Evolutionary conservation across 2,329 filamentous ascomycete genomes (phyloP).

Genomic region (Pseudocercospora vitis): DNA sequence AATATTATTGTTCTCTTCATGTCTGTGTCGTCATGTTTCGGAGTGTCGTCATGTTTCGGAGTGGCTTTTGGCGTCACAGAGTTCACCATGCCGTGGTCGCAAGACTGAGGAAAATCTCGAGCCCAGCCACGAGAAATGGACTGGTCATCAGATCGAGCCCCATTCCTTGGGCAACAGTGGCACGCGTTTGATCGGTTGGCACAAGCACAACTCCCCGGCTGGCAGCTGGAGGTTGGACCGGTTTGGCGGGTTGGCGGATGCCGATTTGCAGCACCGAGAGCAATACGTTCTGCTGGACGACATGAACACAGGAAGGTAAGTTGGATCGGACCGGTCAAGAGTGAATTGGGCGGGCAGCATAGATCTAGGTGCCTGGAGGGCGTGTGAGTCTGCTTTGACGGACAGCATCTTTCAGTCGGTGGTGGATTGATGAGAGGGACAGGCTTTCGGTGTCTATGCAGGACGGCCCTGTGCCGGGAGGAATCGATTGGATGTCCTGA

Average conservation of each 20-base stretch:
- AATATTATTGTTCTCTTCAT: too few relatives aligned
- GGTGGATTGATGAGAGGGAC: neutral
- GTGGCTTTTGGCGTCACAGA: too few relatives aligned
- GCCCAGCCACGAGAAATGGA: neutral
- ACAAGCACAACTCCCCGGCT: neutral
- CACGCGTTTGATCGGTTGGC: neutral
- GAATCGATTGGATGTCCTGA: neutral
- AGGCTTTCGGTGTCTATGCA: neutral
- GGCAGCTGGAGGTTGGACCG: neutral
- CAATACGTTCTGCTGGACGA: neutral
- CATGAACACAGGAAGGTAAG: neutral
- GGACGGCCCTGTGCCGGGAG: neutral
- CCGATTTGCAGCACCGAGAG: neutral
- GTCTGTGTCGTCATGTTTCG: too few relatives aligned
- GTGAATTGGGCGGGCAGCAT: neutral
- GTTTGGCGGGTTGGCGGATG: slow-evolving; percentile 1
- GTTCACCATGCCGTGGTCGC: too few relatives aligned
- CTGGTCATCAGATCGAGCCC: slow-evolving; percentile 1
- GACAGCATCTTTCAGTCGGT: neutral
- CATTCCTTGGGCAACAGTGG: neutral
- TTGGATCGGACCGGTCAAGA: neutral
- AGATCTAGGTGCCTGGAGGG: neutral
- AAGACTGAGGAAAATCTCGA: too few relatives aligned
- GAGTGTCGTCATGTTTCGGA: too few relatives aligned
- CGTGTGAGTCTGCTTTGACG: slow-evolving; percentile 1